Evolutionary conservation across 2,329 filamentous ascomycete species (phyloP), one percentile per base, ranked within the genome.

Genomic region (Dactylellina cionopaga): DNA sequence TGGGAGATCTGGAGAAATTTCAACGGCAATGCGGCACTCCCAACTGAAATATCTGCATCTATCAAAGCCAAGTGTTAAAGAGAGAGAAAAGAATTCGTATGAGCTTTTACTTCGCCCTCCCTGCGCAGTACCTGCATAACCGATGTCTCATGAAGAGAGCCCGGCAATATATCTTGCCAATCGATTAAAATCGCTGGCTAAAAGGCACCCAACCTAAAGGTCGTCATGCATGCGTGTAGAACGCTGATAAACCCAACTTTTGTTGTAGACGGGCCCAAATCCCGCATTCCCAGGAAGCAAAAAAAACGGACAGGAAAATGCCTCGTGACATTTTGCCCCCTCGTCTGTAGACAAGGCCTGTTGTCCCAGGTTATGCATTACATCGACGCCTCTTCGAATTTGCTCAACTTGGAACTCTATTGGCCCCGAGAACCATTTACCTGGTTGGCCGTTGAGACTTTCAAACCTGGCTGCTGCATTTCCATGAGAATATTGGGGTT

Each of bases 221-320:
- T 31, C 29, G 39, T 54, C 7, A 31, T 56, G 59, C 37, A 56
- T 56, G 22, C 13, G 31, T 52, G 37, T 35, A 35, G 39, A 55
- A 43, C 59, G 37, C 31, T 56, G 37, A 22, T n/a, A 17, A 46
- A 2, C 7, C 35, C 25, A 15, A 13, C 27, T 35, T 33, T 9
- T 63, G 46, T 52, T 43, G 65, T 71, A 59, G 65, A 71, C 65
- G 65, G 65, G 64, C 65, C 58, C 58, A 71, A 63, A 71, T 71
- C 65, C 65, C 65, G 65, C 56, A 71, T 71, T 71, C 64, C 65
- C 65, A 71, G 29, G 24, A 27, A 31, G 44, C 5, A n/a, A 25
- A 19, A 29, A 37, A 39, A 39, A 33, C n/a, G 51, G 11, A 55
- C 17, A 51, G 43, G 41, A 54, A 66, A 66, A 66, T 66, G 22